Evolutionary conservation across 352 stramenopile genomes (phyloP).

Genomic region (Elongisporangium anandrum): DNA sequence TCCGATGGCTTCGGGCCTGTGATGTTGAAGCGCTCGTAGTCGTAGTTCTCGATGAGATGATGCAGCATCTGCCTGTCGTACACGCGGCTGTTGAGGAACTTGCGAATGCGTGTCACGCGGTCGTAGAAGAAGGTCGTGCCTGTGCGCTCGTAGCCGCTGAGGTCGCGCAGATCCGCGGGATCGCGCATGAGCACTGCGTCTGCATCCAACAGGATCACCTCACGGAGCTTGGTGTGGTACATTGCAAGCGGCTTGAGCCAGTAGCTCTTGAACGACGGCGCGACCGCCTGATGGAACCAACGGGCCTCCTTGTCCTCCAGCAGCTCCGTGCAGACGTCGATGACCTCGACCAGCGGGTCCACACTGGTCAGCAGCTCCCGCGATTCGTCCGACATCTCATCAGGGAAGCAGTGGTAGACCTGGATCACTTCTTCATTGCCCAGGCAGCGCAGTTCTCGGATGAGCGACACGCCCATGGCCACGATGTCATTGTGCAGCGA

Average conservation of each 20-base stretch:
- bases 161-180: conserved; percentile 25
- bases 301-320: conserved; percentile 15
- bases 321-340: conserved; percentile 52
- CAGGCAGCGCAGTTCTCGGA: conserved; percentile 46
- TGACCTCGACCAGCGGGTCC: conserved; percentile 47
- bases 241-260: conserved; percentile 62
- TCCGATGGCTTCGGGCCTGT: conserved; percentile 23
- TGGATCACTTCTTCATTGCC: conserved; percentile 42
- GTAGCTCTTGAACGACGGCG: conserved; percentile 34
- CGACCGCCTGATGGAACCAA: not conserved
- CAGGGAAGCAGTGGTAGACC: conserved; percentile 40
- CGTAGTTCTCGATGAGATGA: conserved; percentile 32
- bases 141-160: conserved; percentile 29
- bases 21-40: conserved; percentile 39
- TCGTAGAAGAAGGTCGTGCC: conserved; percentile 72
- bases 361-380: conserved; percentile 29
- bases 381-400: conserved; percentile 35
- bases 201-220: conserved; percentile 53
- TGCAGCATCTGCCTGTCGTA: conserved; percentile 26
- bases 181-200: conserved; percentile 45
- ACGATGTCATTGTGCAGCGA: conserved; percentile 41
- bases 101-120: conserved; percentile 35
- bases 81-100: conserved; percentile 23
- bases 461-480: conserved; percentile 48
- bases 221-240: conserved; percentile 37